Evolutionary conservation across 2,329 filamentous ascomycete genomes (phyloP), one percentile per base, ranked within the genome.

Genomic region (Xylariaceae sp.): DNA sequence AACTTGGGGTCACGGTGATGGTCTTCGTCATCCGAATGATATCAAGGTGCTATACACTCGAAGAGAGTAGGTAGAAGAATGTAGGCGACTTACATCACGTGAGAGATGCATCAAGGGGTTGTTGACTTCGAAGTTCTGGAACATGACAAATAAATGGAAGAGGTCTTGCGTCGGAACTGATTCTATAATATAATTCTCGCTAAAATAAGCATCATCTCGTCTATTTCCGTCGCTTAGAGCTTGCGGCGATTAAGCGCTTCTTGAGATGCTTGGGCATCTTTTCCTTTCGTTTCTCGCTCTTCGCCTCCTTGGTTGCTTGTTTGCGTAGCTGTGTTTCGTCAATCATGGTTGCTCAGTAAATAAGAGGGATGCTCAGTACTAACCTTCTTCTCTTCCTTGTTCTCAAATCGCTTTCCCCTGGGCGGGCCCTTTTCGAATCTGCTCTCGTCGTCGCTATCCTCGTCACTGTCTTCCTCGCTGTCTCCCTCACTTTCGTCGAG

Each of bases 211-310:
- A n/a, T 51, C 13, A 13, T 15, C 17, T 18, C 1, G 17, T 72
- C 69, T 78, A 82, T 72, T 83, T 87, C 77, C 89, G 88, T 70
- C 82, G 84, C 66, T 84, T 78, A 58, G 84, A 79, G 13, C 81
- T 80, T 63, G 79, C 78, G 58, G 81, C 82, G 30, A 96, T 84
- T 59, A 96, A 75, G 72, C 88, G 90, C 80, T 97, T 97, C 82
- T 99, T 99, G 39, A 96, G 66, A 72, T 95, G 86, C 77, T 99
- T 99, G 0, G 94, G 93, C 76, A 99, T 96, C 80, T 99, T 99
- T 3, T 90, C 89, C 74, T 93, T 90, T 61, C 94, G 81, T 78
- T 95, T 92, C 74, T 97, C 92, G 42, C 91, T 86, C 78, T 96
- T 97, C 70, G 92, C 93, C 70, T 97, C 93, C 77, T 97, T 99